phyloP scores from a whole-genome alignment of 2,329 filamentous ascomycete genomes.

The Ophiocordyceps camponoti-rufipedis region DNA sequence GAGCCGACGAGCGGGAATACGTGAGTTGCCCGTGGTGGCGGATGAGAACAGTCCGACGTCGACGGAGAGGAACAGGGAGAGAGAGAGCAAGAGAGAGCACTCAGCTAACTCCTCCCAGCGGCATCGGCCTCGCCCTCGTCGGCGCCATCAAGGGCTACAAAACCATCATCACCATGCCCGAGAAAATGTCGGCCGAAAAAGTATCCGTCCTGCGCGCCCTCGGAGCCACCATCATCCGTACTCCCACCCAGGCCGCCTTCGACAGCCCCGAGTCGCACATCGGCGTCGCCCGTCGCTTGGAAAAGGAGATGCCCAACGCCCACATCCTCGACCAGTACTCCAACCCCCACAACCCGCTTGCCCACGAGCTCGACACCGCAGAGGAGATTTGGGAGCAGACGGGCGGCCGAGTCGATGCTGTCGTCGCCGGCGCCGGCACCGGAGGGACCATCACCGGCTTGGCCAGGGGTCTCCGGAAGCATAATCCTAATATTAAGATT shows the following conservation, averaged over 20 bases:
- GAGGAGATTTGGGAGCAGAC: constrained; percentile 95
- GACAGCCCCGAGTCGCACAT: constrained; percentile 95
- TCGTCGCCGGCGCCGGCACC: constrained; percentile 86
- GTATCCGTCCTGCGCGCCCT: constrained; percentile 86
- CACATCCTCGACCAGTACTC: constrained; percentile 95
- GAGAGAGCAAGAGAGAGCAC: too few relatives aligned
- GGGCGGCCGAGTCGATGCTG: constrained; percentile 57
- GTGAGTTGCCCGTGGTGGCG: too few relatives aligned
- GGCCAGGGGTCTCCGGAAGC: constrained; percentile 69
- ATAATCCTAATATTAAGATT: constrained; percentile 70
- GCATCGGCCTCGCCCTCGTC: constrained; percentile 86
- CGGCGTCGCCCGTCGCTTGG: constrained; percentile 71
- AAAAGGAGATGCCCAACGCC: constrained; percentile 92
- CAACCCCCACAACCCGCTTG: constrained; percentile 79
- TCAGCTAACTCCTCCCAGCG: constrained; percentile 19
- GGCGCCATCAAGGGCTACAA: constrained; percentile 95
- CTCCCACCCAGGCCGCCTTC: constrained; percentile 86
- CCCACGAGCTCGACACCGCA: constrained; percentile 86
- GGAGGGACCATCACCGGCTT: constrained; percentile 90
- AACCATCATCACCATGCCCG: constrained; percentile 93
- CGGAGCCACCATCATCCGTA: constrained; percentile 93
- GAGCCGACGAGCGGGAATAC: constrained; percentile 98
- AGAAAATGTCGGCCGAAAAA: constrained; percentile 99
- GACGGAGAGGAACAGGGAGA: too few relatives aligned
- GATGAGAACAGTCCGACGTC: too few relatives aligned